Conservation (phyloP, 2,329 filamentous ascomycete species). For the Neonectria hederae region DNA sequence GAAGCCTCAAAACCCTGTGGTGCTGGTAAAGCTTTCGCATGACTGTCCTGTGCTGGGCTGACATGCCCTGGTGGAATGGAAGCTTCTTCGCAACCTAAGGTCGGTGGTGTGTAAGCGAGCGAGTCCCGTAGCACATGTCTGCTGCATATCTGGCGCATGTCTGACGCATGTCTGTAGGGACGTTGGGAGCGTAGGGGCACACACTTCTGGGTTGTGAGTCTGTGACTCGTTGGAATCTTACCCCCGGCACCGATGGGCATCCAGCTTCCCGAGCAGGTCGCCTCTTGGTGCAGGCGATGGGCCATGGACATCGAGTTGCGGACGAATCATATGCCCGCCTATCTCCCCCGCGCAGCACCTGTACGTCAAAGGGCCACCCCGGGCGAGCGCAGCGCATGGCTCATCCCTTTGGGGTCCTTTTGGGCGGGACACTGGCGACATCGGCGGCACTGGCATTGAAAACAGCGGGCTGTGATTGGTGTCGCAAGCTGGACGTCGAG, state of each 20-base stretch:
- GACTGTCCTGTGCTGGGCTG: not conserved
- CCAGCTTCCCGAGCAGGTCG: conserved; percentile 35
- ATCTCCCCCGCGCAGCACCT: conserved; percentile 40
- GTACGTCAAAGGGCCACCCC: conserved; percentile 41
- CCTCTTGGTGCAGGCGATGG: conserved; percentile 17
- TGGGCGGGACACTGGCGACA: conserved; percentile 43
- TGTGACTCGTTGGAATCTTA: conserved; percentile 26
- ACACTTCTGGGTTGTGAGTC: not conserved
- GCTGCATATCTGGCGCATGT: conserved; percentile 4
- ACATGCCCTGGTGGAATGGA: conserved; percentile 8
- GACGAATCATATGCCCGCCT: conserved; percentile 34
- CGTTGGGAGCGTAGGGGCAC: not conserved
- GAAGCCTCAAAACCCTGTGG: conserved; percentile 16
- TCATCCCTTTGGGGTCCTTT: conserved; percentile 17
- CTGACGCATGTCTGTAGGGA: conserved; percentile 10
- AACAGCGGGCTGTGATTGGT: conserved; percentile 46
- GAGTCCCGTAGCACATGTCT: conserved; percentile 6
- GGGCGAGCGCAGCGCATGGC: conserved; percentile 32
- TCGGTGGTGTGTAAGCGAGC: conserved; percentile 16
- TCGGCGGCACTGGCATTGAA: conserved; percentile 45
- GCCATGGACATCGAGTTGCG: conserved; percentile 31
- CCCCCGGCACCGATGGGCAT: conserved; percentile 23
- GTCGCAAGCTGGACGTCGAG: conserved; percentile 34
- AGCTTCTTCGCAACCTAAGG: conserved; percentile 15
- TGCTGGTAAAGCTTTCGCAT: conserved; percentile 9